These are phyloP conservation scores for Aechmea fasciata DNA, from an alignment of 176 grass and related monocot species.

Conservation along the genomic window DNA sequence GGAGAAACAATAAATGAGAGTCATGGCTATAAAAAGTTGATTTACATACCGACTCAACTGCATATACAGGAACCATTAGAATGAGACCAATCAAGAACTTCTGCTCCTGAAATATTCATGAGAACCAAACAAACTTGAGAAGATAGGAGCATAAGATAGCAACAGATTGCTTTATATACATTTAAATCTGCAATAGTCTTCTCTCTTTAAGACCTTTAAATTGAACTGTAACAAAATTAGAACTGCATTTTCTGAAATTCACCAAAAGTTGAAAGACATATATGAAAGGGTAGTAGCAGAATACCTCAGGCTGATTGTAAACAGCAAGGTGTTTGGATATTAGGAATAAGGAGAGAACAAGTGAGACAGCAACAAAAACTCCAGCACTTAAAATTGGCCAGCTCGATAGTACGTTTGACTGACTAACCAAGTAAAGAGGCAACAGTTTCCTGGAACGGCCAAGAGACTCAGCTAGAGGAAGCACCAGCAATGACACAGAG, in stretches of 20 bases:
- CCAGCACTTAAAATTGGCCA: constrained; percentile 89
- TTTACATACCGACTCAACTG: constrained; percentile 85
- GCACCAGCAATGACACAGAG: constrained; percentile 46
- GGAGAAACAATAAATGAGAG: not conserved
- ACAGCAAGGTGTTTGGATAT: constrained; percentile 75
- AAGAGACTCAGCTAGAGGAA: constrained; percentile 46
- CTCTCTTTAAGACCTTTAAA: not conserved
- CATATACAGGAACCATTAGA: constrained; percentile 97
- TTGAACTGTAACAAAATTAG: not conserved
- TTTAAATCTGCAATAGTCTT: not conserved
- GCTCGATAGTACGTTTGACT: constrained; percentile 43
- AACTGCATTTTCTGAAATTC: not conserved
- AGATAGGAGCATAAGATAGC: not conserved
- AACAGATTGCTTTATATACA: constrained; percentile 1
- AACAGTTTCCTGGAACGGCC: constrained; percentile 54
- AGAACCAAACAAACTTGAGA: constrained; percentile 17
- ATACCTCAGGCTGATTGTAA: constrained; percentile 93
- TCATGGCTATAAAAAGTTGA: not conserved
- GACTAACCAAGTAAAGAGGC: constrained; percentile 36
- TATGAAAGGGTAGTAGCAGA: constrained; percentile 20
- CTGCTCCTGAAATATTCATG: constrained; percentile 66
- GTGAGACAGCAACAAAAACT: constrained; percentile 46
- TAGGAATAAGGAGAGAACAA: constrained; percentile 75
- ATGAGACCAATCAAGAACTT: constrained; percentile 98
- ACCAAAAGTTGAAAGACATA: constrained; percentile 18